Base-by-base conservation (phyloP, 495 filamentous ascomycete species). In the Umbilicaria muhlenbergii region DNA sequence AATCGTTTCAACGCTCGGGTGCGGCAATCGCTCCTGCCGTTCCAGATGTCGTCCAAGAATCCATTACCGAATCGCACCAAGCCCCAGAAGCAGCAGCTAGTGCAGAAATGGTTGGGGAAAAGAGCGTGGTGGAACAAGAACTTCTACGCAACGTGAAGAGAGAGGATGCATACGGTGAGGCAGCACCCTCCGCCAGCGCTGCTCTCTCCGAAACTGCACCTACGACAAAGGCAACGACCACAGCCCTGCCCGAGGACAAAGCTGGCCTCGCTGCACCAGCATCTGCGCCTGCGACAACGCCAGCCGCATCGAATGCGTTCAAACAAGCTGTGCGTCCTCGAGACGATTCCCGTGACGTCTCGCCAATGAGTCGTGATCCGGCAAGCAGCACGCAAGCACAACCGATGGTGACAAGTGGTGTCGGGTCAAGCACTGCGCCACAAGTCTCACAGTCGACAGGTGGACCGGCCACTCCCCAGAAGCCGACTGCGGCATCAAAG, bases 1-100 rank as follows among this genome's bases (percentile, higher is more conserved):
- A 28, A 10, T 28, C 24, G 5, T 10, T 28, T 6, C 24, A 28
- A 3, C 24, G 8, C 24, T 10, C 24, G 24, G 24, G 24, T 28
- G 24, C 47, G 46, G 45, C 46, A 48, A 58, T 41, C 15, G 53
- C 51, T 39, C 64, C 71, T 13, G 70, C 65, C 36, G 82, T 85
- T 5, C 86, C 86, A 5, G 65, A 69, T 5, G 67, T 78, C 40
- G 85, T 89, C 32, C 81, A 81, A 65, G 71, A 85, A 39, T 87
- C 82, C 3, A 66, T 86, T 28, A 55, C 67, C 32, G 70, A 78
- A 50, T 74, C 84, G n/a, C 69, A 78, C 38, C 51, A 64, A 43
- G 65, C 65, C 38, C 79, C 83, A 28, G 84, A 92, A 59, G 84
- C 83, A 14, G 74, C 80, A 15, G 75, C 71, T 18, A 76, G 77